Base-by-base conservation (phyloP, 768 basidiomycete species). In the Lentinus tigrinus region DNA sequence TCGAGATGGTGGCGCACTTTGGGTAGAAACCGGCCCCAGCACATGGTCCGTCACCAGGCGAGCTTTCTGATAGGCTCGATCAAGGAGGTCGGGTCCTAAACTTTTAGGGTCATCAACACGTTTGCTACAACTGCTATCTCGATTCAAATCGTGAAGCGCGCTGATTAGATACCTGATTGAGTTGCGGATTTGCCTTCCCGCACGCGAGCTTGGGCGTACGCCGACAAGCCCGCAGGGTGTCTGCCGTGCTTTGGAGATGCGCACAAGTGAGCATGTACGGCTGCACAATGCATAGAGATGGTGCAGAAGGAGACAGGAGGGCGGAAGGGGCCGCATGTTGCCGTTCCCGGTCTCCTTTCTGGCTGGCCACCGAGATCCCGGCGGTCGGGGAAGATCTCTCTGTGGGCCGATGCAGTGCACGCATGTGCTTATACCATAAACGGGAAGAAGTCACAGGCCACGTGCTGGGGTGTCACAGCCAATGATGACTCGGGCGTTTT, bases 51-150 rank as follows among this genome's bases (percentile, higher is more conserved):
- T 39, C 58, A 54, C 52, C 52, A 11, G 47, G 55, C 46, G 47
- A 23, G 47, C 14, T n/a, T 27, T 56, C 62, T 52, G 62, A 56
- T 59, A 54, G 52, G 48, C 52, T 55, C 58, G 63, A 63, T 63
- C 63, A 60, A 31, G 38, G 21, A 38, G 44, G 49, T 26, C 49
- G 49, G 43, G 43, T 52, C 50, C 52, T 48, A n/a, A 61, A 53
- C 51, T 61, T 61, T 61, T 61, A 55, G 60, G 60, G 60, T 46
- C 24, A 55, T 54, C 55, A 27, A 47, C 60, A 52, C 39, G 55
- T 57, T 61, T 62, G 61, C 61, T 55, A 53, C 48, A 46, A 58
- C 51, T 57, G 53, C 54, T 62, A 62, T 62, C 61, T 58, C 52
- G 61, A 62, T 62, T 52, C 26, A 37, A 31, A 43, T 49, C 52